Evolutionary conservation across 106 monocot genomes (phyloP).

Genomic region (Dioscorea zingiberensis): DNA sequence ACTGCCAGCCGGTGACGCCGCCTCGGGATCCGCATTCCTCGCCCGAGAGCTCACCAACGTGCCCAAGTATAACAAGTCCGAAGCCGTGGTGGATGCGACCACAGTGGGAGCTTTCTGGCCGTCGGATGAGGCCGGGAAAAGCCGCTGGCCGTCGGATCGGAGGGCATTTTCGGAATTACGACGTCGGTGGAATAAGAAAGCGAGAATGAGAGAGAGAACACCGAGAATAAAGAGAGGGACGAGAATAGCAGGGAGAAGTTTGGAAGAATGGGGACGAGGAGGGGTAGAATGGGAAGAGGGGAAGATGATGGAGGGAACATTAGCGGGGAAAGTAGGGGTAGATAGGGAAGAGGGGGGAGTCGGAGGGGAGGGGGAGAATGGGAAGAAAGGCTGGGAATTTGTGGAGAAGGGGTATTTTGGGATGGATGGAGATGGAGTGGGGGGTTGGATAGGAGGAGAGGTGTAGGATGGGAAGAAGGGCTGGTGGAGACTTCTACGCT

Average conservation of each 20-base stretch:
- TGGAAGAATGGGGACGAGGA: constrained; percentile 3
- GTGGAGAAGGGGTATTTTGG: constrained; percentile 18
- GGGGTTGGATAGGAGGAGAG: neutral
- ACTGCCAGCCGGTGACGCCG: constrained; percentile 2
- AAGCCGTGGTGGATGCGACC: constrained; percentile 3
- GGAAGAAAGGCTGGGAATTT: constrained; percentile 28
- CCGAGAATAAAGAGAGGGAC: constrained; percentile 28
- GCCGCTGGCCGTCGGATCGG: constrained; percentile 29
- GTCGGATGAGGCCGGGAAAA: constrained; percentile 28
- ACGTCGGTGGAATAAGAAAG: constrained; percentile 35
- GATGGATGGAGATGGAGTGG: neutral
- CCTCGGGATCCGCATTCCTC: neutral
- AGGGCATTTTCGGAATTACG: neutral
- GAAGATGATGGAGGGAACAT: constrained; percentile 38
- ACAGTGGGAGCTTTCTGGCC: constrained; percentile 9
- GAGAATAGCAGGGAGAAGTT: constrained; percentile 27
- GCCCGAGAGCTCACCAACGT: constrained; percentile 32
- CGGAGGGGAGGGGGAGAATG: constrained; percentile 6
- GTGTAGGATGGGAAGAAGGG: constrained; percentile 29
- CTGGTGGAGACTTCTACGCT: constrained; percentile 36
- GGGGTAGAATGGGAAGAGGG: constrained; percentile 19
- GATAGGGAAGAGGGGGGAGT: constrained; percentile 2
- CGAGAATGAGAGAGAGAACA: constrained; percentile 24
- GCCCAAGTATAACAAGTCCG: constrained; percentile 65
- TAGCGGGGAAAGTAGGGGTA: constrained; percentile 21